Evolutionary conservation across 2,329 filamentous ascomycete genomes (phyloP).

Genomic region (Periconia sp.): DNA sequence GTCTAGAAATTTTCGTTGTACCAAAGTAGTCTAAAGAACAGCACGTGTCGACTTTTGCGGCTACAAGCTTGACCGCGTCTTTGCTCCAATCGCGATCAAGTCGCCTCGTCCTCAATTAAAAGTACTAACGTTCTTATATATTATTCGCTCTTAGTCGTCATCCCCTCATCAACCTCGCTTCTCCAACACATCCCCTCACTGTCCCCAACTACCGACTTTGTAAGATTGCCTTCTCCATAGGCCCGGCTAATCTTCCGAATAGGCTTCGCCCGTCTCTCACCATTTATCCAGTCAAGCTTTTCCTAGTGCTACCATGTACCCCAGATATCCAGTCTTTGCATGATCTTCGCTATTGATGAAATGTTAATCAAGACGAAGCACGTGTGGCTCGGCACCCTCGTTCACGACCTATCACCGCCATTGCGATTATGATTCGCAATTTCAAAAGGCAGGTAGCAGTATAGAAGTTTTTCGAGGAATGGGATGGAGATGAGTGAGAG

Average conservation of each 20-base stretch:
- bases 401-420: conserved; percentile 8
- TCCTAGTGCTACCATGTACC: conserved; percentile 12
- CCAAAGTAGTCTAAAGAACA: too few relatives aligned
- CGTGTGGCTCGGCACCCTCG: conserved; percentile 8
- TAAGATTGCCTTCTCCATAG: conserved; percentile 13
- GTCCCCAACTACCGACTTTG: conserved; percentile 24
- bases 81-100: not conserved
- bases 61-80: not conserved
- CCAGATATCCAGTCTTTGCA: conserved; percentile 13
- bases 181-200: conserved; percentile 19
- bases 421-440: conserved; percentile 12
- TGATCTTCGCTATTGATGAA: conserved; percentile 1
- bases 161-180: conserved; percentile 6
- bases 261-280: conserved; percentile 8
- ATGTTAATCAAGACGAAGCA: conserved; percentile 15
- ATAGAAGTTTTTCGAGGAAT: not conserved
- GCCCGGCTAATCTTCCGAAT: conserved; percentile 24
- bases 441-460: conserved; percentile 4
- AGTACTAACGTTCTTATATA: not conserved
- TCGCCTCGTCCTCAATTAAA: conserved; percentile 1
- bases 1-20: too few relatives aligned
- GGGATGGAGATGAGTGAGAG: not conserved
- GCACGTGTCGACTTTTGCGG: not conserved
- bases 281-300: conserved; percentile 21
- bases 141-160: not conserved